Base-by-base conservation (phyloP, 2,329 filamentous ascomycete species). In the Drechslerella coelobrocha region DNA sequence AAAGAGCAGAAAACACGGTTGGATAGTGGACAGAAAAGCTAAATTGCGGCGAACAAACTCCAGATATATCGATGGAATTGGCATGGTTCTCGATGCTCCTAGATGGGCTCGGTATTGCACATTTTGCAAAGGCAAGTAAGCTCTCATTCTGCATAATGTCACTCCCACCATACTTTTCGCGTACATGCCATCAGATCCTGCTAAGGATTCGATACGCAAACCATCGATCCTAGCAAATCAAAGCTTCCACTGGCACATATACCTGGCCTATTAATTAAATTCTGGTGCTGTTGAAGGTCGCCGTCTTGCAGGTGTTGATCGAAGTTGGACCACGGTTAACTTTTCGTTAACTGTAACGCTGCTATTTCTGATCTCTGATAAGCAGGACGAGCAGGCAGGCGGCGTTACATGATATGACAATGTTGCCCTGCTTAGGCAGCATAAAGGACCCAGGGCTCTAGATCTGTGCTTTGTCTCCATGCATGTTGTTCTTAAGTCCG, bases 31-130 rank as follows among this genome's bases (percentile, higher is more conserved):
- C 39, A 14, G 45, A 69, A n/a, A 69, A 61, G 65, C 65, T 62
- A 69, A 69, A 69, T 56, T 62, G 52, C 26, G n/a, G 53, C 55
- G 53, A 56, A 26, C 59, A 55, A 62, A 69, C 48, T 61, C 47
- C 51, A 72, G 68, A 61, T 61, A 72, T 43, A 39, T 56, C 55
- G 61, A 72, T 31, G 60, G 68, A 31, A 53, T 59, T 45, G 55
- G 68, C 37, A 48, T 56, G 29, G 68, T 72, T 29, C 27, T 56
- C 14, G 68, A 72, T 59, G 61, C 68, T 29, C 68, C 61, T 61
- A 59, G 68, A 66, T 72, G 68, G 68, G 66, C 55, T 66, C 60
- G 55, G 51, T 72, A 72, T 56, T 72, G 68, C 55, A 50, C 68
- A 52, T 61, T 17, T 45, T 72, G 68, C 50, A 72, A 31, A 72